Evolutionary conservation across 768 basidiomycete genomes (phyloP), one percentile per base, ranked within the genome.

Genomic region (Kwoniella mangroviensis): DNA sequence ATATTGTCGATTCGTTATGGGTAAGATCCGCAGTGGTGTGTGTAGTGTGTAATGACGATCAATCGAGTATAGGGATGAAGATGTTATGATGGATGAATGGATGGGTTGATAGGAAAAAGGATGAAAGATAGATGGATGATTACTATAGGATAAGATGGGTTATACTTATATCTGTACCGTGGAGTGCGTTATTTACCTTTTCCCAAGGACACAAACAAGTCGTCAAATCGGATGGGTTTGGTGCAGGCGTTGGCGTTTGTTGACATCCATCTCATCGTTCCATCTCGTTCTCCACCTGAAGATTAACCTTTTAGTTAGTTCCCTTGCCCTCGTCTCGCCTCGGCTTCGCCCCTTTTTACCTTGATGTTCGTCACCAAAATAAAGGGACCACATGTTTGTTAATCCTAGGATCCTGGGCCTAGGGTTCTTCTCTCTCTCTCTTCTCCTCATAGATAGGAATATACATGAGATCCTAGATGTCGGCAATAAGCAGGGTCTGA

Each of bases 1-100:
- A 34, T 34, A 5, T 34, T 34, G 34, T 34, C 34, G 34, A 34
- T 34, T 34, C 34, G 34, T 34, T 34, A 34, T 34, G 34, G 9
- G 34, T 34, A 34, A 34, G 55, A 65, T 67, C 66, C 66, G 66
- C 58, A 67, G 66, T 59, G 45, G 57, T 34, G 55, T n/a, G 24
- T 19, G n/a, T 49, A 34, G 58, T 59, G 28, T 2, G 17, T 19
- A 11, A 19, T 58, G 58, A 42, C 9, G 28, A 15, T 62, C 19
- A 22, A 15, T 19, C 19, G 15, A 13, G 45, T 62, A 49, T 21
- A 51, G 13, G 24, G 62, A 26, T 13, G 45, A 26, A 19, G 43
- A 28, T 9, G 56, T 45, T 42, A 56, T 43, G 17, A 22, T 54
- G 40, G n/a, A 58, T 24, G 40, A 51, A n/a, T 4, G 34, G 42